Evolutionary conservation across 331 rosid genomes (phyloP).

Genomic region (Quercus tomentella): DNA sequence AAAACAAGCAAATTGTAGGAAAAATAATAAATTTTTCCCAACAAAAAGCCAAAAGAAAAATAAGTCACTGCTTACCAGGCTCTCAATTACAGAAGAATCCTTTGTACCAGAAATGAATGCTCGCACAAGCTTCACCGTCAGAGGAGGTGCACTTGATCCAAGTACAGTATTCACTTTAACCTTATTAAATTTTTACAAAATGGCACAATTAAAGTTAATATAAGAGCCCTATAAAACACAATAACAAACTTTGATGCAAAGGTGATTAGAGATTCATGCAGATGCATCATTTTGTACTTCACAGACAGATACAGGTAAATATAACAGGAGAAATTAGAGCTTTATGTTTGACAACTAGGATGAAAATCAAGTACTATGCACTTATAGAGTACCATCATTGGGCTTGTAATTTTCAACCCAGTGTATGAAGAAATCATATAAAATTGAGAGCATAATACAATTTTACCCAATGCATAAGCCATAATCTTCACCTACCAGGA

Average conservation of each 20-base stretch:
- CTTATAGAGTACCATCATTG: background rate
- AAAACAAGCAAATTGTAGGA: background rate
- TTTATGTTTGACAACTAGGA: no score
- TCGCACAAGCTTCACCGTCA: slow-evolving; percentile 74
- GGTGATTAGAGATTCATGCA: background rate
- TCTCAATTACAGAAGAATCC: slow-evolving; percentile 54
- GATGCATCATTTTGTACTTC: background rate
- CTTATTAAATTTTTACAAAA: slow-evolving; percentile 44
- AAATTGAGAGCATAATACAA: background rate
- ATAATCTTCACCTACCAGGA: background rate
- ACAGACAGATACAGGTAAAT: background rate
- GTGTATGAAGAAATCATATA: background rate
- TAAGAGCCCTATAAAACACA: background rate
- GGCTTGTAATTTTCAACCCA: background rate
- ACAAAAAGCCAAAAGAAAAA: slow-evolving; percentile 6
- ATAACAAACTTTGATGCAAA: background rate
- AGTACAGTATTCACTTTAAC: slow-evolving; percentile 82
- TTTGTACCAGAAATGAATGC: slow-evolving; percentile 61
- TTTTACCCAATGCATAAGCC: background rate
- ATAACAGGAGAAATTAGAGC: background rate
- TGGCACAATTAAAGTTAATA: background rate
- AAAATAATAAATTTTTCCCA: background rate
- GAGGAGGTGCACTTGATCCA: slow-evolving; percentile 85
- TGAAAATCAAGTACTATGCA: no score
- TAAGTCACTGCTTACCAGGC: slow-evolving; percentile 45